These are phyloP conservation scores for Dendrobium nobile DNA, from an alignment of 106 monocot genomes.

Conservation along the genomic window DNA sequence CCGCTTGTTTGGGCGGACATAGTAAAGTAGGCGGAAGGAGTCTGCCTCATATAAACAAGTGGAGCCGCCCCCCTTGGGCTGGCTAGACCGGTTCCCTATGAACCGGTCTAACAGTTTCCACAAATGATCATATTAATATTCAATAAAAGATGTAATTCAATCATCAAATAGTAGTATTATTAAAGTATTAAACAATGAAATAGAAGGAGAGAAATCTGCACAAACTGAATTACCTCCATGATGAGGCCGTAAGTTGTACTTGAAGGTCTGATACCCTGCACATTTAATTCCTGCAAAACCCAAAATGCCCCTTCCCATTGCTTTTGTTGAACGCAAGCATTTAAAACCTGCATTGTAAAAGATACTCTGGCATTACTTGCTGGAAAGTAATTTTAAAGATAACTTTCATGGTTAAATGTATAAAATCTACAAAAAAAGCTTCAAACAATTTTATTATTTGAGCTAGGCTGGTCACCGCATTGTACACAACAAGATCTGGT, in stretches of 20 bases:
- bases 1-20: too few relatives aligned
- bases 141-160: neutral
- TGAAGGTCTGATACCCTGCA: conserved; percentile 58
- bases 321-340: conserved; percentile 86
- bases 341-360: conserved; percentile 56
- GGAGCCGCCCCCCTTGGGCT: too few relatives aligned
- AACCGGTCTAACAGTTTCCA: too few relatives aligned
- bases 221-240: conserved; percentile 70
- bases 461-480: conserved; percentile 53
- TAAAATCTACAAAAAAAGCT: neutral
- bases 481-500: conserved; percentile 88
- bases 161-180: neutral
- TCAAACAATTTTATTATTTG: neutral
- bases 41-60: too few relatives aligned
- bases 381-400: neutral
- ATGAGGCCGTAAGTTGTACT: conserved; percentile 90
- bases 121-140: too few relatives aligned
- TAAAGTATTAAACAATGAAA: neutral
- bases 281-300: conserved; percentile 89
- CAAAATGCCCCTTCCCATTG: conserved; percentile 99
- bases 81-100: too few relatives aligned
- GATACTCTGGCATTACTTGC: neutral
- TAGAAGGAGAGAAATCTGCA: neutral
- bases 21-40: too few relatives aligned
- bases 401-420: neutral